A percentile compares a stretch with the other conserved stretches of the same genome.
Evolutionary conservation across 495 filamentous ascomycete species (phyloP).

Genomic region (Clavariopsis aquatica): DNA sequence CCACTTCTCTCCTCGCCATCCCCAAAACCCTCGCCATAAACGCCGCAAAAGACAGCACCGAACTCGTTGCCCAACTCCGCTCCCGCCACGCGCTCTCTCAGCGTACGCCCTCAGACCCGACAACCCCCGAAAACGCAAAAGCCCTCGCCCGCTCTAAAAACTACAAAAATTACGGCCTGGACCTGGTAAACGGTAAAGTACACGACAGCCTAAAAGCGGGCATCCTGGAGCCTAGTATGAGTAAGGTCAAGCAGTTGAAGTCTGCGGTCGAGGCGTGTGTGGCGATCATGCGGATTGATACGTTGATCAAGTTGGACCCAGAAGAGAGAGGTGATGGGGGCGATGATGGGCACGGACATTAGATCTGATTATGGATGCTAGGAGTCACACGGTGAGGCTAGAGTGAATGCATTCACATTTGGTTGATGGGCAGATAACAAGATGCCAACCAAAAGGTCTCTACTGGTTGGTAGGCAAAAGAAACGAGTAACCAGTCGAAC

Average conservation of each 20-base stretch:
- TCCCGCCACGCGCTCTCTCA: constrained; percentile 93
- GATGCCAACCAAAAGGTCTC: no score
- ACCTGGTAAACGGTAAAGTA: constrained; percentile 85
- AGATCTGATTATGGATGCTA: not conserved
- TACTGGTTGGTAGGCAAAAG: no score
- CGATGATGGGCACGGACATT: constrained; percentile 76
- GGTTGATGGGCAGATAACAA: not conserved
- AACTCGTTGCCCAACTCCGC: constrained; percentile 92
- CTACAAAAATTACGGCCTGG: constrained; percentile 97
- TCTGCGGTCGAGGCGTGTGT: constrained; percentile 98
- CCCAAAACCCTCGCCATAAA: constrained; percentile 97
- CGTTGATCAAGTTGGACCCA: constrained; percentile 96
- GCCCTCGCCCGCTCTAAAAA: constrained; percentile 86
- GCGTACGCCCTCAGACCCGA: constrained; percentile 64
- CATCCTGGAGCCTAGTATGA: constrained; percentile 95
- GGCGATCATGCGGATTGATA: constrained; percentile 99
- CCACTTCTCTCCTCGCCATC: constrained; percentile 88
- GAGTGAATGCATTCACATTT: not conserved
- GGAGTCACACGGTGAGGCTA: not conserved
- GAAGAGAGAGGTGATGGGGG: constrained; percentile 67
- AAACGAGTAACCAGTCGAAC: no score
- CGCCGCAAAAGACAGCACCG: constrained; percentile 91
- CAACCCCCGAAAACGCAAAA: constrained; percentile 76
- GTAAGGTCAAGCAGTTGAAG: constrained; percentile 98
- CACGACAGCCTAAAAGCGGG: constrained; percentile 92